phyloP scores from a whole-genome alignment of 1,139 yeast species.

The Taphrina communis region DNA sequence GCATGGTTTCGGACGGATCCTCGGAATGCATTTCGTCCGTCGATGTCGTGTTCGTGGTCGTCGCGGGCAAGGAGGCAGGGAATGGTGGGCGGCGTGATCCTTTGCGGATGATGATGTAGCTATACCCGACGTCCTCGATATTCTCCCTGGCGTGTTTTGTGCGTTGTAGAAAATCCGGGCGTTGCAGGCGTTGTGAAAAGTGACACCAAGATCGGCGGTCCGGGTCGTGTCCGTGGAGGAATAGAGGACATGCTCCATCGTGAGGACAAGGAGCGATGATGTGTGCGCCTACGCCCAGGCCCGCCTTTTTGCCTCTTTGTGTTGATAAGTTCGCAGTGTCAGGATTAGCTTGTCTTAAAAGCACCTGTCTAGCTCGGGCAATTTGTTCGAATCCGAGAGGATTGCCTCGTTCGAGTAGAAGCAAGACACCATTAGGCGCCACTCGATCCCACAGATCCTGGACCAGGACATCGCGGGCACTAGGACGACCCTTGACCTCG shows the following conservation, averaged over 20 bases:
- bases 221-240: slow-evolving; percentile 65
- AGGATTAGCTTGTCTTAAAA: slow-evolving; percentile 67
- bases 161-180: slow-evolving; percentile 68
- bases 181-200: slow-evolving; percentile 70
- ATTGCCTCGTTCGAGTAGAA: slow-evolving; percentile 85
- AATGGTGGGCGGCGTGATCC: slow-evolving; percentile 48
- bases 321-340: neutral
- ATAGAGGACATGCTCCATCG: slow-evolving; percentile 85
- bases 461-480: slow-evolving; percentile 34
- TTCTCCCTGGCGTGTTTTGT: slow-evolving; percentile 51
- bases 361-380: slow-evolving; percentile 86
- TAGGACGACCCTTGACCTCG: slow-evolving; percentile 15
- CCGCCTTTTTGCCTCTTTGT: neutral
- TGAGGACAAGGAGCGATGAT: slow-evolving; percentile 91
- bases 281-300: slow-evolving; percentile 39
- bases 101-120: slow-evolving; percentile 77
- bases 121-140: slow-evolving; percentile 73
- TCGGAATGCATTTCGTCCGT: slow-evolving; percentile 46
- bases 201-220: slow-evolving; percentile 75
- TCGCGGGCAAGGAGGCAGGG: slow-evolving; percentile 1
- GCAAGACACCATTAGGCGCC: slow-evolving; percentile 63
- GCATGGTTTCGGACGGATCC: too few species aligned
- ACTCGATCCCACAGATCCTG: slow-evolving; percentile 42
- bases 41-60: slow-evolving; percentile 17
- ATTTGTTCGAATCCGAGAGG: slow-evolving; percentile 86